phyloP scores from a whole-genome alignment of 2,329 filamentous ascomycete genomes.

The Colletotrichum truncatum region DNA sequence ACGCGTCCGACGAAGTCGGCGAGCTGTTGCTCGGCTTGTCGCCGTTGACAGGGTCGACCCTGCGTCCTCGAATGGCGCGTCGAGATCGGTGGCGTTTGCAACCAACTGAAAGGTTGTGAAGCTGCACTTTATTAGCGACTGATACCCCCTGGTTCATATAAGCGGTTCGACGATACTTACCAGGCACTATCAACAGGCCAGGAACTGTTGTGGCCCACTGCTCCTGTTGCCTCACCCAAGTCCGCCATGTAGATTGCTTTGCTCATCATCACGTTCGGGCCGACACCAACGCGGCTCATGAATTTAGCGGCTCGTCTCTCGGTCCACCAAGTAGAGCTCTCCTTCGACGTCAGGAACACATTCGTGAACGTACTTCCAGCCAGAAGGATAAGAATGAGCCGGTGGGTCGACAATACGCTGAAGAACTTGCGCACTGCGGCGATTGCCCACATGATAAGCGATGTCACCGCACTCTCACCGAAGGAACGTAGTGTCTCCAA shows the following conservation, averaged over 20 bases:
- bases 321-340: conserved; percentile 82
- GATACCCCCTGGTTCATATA: neutral
- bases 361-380: conserved; percentile 77
- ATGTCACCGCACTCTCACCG: conserved; percentile 77
- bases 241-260: conserved; percentile 86
- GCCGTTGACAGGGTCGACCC: conserved; percentile 56
- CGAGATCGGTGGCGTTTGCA: conserved; percentile 65
- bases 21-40: conserved; percentile 63
- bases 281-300: conserved; percentile 83
- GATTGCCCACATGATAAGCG: conserved; percentile 80
- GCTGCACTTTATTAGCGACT: conserved; percentile 42
- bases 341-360: conserved; percentile 76
- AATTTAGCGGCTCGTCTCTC: conserved; percentile 83
- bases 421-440: conserved; percentile 72
- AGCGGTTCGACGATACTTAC: conserved; percentile 42
- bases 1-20: conserved; percentile 79
- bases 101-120: conserved; percentile 71
- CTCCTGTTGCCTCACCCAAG: conserved; percentile 71
- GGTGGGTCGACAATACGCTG: conserved; percentile 76
- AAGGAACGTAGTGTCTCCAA: conserved; percentile 79
- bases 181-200: conserved; percentile 60
- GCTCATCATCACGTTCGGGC: conserved; percentile 82
- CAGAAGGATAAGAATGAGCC: conserved; percentile 76
- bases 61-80: conserved; percentile 64
- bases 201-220: conserved; percentile 38